These are phyloP conservation scores for Suhomyces anneliseae DNA, from an alignment of 1,139 yeast species.

Conservation along the genomic window DNA sequence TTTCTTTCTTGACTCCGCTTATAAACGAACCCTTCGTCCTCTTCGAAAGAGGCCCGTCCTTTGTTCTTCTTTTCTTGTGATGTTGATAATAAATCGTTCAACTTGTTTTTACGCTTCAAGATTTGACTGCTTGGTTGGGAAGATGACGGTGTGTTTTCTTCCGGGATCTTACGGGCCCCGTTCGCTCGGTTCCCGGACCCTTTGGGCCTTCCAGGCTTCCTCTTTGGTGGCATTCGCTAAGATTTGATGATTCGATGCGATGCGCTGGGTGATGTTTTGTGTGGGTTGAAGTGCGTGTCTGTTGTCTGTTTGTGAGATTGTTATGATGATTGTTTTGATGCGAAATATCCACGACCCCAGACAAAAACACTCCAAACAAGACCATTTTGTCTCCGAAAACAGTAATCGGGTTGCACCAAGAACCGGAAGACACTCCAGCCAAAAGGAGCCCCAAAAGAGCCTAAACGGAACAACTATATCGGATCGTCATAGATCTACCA, in stretches of 20 bases:
- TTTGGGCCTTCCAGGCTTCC: constrained; percentile 5
- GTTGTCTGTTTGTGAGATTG: constrained; percentile 2
- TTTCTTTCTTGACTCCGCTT: constrained; percentile 30
- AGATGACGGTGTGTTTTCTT: neutral
- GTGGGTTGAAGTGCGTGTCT: constrained; percentile 1
- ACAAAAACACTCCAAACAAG: neutral
- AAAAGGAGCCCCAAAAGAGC: too few species aligned
- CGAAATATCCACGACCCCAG: constrained; percentile 1
- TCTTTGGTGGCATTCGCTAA: constrained; percentile 12
- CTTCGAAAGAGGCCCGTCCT: constrained; percentile 27
- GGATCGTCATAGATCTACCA: too few species aligned
- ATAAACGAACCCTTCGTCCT: constrained; percentile 48
- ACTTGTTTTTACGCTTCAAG: constrained; percentile 25
- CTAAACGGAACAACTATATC: too few species aligned
- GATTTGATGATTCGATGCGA: neutral
- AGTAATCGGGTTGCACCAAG: too few species aligned
- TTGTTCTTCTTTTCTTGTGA: constrained; percentile 9
- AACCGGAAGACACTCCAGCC: too few species aligned
- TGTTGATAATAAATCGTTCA: constrained; percentile 26
- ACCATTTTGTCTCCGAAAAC: neutral
- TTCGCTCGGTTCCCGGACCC: neutral
- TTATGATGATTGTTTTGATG: constrained; percentile 8
- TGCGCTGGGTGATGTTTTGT: neutral
- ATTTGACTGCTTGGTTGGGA: constrained; percentile 13
- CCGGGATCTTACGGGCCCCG: constrained; percentile 2